These are phyloP conservation scores for Candida railenensis DNA, from an alignment of 805 yeast species.

Conservation along the genomic window DNA sequence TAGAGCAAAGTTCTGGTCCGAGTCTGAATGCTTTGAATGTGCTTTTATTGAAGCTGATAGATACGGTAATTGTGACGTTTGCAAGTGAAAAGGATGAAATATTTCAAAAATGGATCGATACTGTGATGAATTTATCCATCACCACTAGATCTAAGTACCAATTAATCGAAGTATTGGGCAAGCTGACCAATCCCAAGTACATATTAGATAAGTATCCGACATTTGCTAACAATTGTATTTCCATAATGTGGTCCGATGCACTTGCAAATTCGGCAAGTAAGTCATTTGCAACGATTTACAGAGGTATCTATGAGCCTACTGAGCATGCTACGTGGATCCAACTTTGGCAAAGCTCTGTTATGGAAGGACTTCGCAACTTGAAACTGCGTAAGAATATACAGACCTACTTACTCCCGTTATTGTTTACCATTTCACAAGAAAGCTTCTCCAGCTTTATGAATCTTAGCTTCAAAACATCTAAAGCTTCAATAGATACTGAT, in stretches of 20 bases:
- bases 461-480: constrained; percentile 13
- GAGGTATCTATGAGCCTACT: constrained; percentile 17
- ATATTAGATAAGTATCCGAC: constrained; percentile 45
- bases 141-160: constrained; percentile 62
- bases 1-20: constrained; percentile 72
- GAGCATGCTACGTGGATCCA: constrained; percentile 46
- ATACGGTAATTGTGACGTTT: constrained; percentile 27
- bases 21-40: constrained; percentile 67
- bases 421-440: constrained; percentile 53
- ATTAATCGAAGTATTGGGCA: constrained; percentile 55
- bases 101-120: constrained; percentile 46
- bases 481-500: constrained; percentile 25
- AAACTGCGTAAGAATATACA: constrained; percentile 48
- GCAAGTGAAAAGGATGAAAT: constrained; percentile 14
- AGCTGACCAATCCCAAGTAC: constrained; percentile 41
- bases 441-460: constrained; percentile 41
- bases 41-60: constrained; percentile 53
- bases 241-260: constrained; percentile 53
- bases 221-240: constrained; percentile 48
- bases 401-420: constrained; percentile 58
- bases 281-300: constrained; percentile 39
- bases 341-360: constrained; percentile 48
- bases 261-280: constrained; percentile 69
- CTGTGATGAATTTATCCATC: constrained; percentile 38
- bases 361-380: constrained; percentile 29